Base-by-base conservation (phyloP, 257 asterid genomes). In the Rauvolfia tetraphylla region DNA sequence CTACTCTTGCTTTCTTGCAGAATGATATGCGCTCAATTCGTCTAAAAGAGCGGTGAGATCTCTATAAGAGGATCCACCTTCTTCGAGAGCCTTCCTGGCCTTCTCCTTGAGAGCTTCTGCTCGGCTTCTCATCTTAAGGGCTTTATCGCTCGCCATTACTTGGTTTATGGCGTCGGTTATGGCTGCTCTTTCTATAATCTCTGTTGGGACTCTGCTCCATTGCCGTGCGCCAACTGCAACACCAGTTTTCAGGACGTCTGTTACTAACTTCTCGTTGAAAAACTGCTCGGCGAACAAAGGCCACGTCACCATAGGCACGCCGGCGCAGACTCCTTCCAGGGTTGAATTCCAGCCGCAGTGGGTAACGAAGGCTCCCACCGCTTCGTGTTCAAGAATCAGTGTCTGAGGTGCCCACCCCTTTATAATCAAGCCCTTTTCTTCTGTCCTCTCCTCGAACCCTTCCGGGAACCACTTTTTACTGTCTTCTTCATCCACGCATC, bases 381-480 rank as follows among this genome's bases (percentile, higher is more conserved):
- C 42, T 41, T 73, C 58, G 25, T 89, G 87, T 6, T 79, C 83
- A 44, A 89, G 85, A 71, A 89, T 89, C 85, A 83, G 10, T 12
- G 76, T 51, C 54, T 89, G 97, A 4, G 93, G 95, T 0, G 96
- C 97, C 97, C 97, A 91, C 3, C 96, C 96, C 59, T 83, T 85
- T 74, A 93, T 83, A 39, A 91, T 80, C 8, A 91, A 7, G 17
- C 96, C 97, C 75, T 62, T 91, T 0, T 76, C 86, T 65, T 74
- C 71, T 0, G 18, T 76, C 68, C 90, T 91, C 42, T 84, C 87
- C 71, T 85, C 89, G 7, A 87, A 93, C 49, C 95, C 95, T 36
- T 80, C 36, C 0, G 92, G 98, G 74, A 90, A 20, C 84, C 87
- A 89, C 10, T 85, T 83, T 10, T 81, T 74, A 0, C 73, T 71